Evolutionary conservation across 192 early-diverging fungal species (phyloP).

Genomic region (Paraglomus occultum): DNA sequence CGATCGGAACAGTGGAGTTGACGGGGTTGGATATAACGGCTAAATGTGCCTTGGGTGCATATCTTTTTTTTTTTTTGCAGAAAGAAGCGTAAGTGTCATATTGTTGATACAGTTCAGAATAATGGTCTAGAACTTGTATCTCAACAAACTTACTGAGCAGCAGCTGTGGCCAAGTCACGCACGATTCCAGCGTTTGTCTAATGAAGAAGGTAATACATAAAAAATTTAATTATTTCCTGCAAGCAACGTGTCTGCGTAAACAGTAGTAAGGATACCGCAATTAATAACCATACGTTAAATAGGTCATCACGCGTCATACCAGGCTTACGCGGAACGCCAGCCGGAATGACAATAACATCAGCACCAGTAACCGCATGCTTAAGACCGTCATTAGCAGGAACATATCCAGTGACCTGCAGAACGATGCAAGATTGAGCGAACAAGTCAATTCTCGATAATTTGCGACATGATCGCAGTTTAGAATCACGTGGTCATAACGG

Average conservation of each 20-base stretch:
- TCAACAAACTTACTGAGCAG: constrained; percentile 58
- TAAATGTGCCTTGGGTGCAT: constrained; percentile 78
- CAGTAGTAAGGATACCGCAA: neutral
- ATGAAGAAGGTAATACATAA: constrained; percentile 17
- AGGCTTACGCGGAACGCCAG: constrained; percentile 97
- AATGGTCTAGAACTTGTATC: neutral
- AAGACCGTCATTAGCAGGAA: constrained; percentile 45
- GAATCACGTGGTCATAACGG: neutral
- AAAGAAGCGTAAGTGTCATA: neutral
- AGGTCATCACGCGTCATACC: constrained; percentile 99
- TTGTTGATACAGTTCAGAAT: neutral
- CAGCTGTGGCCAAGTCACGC: constrained; percentile 73
- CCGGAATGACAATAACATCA: constrained; percentile 86
- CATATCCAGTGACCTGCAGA: constrained; percentile 49
- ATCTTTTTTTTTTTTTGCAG: constrained; percentile 5
- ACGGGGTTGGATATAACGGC: constrained; percentile 96
- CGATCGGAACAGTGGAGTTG: constrained; percentile 97
- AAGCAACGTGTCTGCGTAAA: neutral
- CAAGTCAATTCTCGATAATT: neutral
- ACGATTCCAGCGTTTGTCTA: constrained; percentile 96
- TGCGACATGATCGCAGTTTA: neutral
- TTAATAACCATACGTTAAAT: constrained; percentile 66
- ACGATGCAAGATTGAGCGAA: neutral
- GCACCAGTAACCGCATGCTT: constrained; percentile 46
- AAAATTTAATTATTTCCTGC: neutral